A percentile compares a stretch with the other conserved stretches of the same genome.
Evolutionary conservation across 2,329 filamentous ascomycete genomes (phyloP).

Genomic region (Diaporthe sp.): DNA sequence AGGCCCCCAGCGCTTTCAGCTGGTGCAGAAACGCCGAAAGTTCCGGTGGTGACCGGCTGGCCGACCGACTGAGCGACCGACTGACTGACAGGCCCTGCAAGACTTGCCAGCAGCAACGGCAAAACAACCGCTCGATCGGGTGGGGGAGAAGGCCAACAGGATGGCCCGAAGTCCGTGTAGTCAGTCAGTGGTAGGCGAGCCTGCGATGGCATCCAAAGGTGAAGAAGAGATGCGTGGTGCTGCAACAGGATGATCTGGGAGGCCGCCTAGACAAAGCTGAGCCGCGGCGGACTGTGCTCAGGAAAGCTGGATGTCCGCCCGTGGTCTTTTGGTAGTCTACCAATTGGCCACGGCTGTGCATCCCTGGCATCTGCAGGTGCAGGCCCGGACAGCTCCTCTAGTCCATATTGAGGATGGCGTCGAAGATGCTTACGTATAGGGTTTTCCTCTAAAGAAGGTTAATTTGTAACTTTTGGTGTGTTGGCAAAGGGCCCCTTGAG

Average conservation of each 20-base stretch:
- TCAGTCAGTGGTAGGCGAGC: not conserved
- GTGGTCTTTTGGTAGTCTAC: not conserved
- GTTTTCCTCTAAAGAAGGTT: too few species aligned
- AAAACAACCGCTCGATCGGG: not conserved
- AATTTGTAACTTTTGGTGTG: too few species aligned
- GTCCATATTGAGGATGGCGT: slow-evolving; percentile 9
- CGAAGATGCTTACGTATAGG: slow-evolving; percentile 7
- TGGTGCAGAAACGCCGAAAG: slow-evolving; percentile 6
- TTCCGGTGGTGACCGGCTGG: not conserved
- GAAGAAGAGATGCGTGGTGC: not conserved
- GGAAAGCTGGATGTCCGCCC: not conserved
- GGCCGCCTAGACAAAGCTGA: slow-evolving; percentile 10
- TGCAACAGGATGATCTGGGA: not conserved
- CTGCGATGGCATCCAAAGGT: not conserved
- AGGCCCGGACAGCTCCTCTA: not conserved
- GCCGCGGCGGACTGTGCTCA: not conserved
- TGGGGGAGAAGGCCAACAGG: not conserved
- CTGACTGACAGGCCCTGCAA: too few species aligned
- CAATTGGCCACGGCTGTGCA: not conserved
- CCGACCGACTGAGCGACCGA: not conserved
- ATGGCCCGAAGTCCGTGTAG: not conserved
- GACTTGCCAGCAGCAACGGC: not conserved
- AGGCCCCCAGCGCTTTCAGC: not conserved
- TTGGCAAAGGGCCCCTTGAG: too few species aligned
- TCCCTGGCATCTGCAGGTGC: slow-evolving; percentile 4